Evolutionary conservation across 805 yeast genomes (phyloP).

Genomic region (Ogataea neopini): DNA sequence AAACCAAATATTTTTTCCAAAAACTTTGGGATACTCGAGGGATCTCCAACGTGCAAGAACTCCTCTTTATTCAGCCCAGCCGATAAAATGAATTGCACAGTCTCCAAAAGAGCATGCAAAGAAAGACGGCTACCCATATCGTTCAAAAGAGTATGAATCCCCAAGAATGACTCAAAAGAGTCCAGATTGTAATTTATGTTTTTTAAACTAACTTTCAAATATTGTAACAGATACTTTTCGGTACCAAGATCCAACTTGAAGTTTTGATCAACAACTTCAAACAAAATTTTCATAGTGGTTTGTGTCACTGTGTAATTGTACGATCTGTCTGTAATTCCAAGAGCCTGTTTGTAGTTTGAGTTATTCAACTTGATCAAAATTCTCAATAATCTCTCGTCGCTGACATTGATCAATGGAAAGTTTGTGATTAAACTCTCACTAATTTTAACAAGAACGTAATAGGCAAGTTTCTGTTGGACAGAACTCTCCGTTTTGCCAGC

Average conservation of each 20-base stretch:
- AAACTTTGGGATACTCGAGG: conserved; percentile 15
- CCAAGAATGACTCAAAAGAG: conserved; percentile 22
- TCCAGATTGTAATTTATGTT: conserved; percentile 23
- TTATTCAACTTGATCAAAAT: conserved; percentile 24
- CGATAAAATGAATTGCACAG: conserved; percentile 27
- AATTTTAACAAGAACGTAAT: conserved; percentile 27
- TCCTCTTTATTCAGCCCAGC: conserved; percentile 19
- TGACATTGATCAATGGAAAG: conserved; percentile 14
- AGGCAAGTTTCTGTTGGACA: conserved; percentile 24
- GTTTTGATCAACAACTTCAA: conserved; percentile 36
- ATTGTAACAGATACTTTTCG: conserved; percentile 26
- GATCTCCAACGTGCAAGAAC: conserved; percentile 6
- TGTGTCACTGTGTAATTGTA: conserved; percentile 16
- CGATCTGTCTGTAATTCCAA: conserved; percentile 23
- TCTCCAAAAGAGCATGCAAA: conserved; percentile 36
- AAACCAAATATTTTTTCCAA: conserved; percentile 26
- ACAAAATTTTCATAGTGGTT: conserved; percentile 27
- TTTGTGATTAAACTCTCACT: conserved; percentile 17
- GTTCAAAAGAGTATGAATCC: conserved; percentile 22
- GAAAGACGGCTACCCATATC: conserved; percentile 38
- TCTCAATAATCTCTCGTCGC: conserved; percentile 14
- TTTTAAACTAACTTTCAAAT: conserved; percentile 22
- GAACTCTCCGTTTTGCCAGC: conserved; percentile 23
- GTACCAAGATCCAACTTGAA: conserved; percentile 25
- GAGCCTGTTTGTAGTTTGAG: conserved; percentile 18